Base-by-base conservation (phyloP, 1,284 basidiomycete genomes). In the Ganoderma meredithae region DNA sequence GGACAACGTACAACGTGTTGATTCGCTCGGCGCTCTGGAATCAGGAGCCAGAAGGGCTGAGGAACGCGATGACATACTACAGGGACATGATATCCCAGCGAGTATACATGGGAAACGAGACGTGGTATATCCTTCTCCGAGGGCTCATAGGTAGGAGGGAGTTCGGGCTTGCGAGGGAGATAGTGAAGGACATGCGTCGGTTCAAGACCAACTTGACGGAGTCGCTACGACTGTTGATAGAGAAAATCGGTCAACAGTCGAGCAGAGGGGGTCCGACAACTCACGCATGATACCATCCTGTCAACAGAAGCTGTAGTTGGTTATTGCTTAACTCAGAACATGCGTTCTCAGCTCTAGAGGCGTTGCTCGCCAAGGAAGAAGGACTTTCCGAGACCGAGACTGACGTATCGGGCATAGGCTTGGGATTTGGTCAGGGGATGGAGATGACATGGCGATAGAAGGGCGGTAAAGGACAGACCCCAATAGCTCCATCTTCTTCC, bases 401-500 rank as follows among this genome's bases (percentile, higher is more conserved):
- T 84, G 64, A 88, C 75, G 77, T 95, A 95, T 63, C 94, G 87
- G 13, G 86, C 86, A 77, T 90, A 95, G 40, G 88, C 94, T 95
- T 75, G 66, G 62, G 71, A 70, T 67, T 64, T 10, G 69, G 67
- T 70, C 69, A 72, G 60, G 31, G 22, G 66, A 25, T 71, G 64
- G 64, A 60, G 72, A 70, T 62, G 17, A 55, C 53, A 31, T 31
- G 49, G 61, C 15, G 58, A 59, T 59, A 41, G 65, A 67, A 73
- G 47, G 63, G 64, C 47, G 22, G 22, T 44, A 15, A 15, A 49
- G 59, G 19, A 84, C 92, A 78, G 74, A 96, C 94, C 86, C 90
- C 93, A 94, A 77, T 95, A 88, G 73, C 93, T 94, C 86, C 92
- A 94, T 77, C 88, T 88, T 73, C 96, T 85, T 41, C 96, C 96